Conservation (phyloP, 202 grass and related monocot species). For the Dendrocalamus latiflorus region DNA sequence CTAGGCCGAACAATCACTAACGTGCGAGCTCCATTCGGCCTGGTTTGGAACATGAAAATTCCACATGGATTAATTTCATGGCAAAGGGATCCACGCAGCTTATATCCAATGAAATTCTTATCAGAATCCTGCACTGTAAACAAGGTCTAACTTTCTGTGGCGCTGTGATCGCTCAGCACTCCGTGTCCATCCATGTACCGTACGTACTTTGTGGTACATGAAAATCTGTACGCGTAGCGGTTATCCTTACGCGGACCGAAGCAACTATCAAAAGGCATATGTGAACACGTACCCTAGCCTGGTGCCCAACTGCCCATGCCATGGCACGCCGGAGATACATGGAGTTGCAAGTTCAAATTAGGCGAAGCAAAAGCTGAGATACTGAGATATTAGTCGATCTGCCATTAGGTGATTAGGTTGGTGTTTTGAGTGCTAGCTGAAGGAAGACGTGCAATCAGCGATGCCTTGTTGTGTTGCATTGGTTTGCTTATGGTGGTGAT, state of each 20-base stretch:
- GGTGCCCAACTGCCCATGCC: slow-evolving; percentile 26
- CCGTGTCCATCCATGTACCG: background rate
- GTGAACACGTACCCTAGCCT: background rate
- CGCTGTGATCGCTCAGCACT: background rate
- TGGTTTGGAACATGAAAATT: background rate
- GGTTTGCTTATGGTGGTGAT: too few species aligned
- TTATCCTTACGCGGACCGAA: background rate
- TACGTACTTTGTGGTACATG: too few species aligned
- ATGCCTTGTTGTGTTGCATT: too few species aligned
- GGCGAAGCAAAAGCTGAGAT: background rate
- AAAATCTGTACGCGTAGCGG: background rate
- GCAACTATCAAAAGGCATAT: background rate
- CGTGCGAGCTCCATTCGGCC: background rate
- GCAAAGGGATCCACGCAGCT: background rate
- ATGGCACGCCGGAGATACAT: background rate
- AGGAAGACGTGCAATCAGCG: too few species aligned
- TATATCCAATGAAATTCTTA: background rate
- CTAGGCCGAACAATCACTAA: background rate
- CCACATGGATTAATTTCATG: background rate
- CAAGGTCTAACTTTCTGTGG: background rate
- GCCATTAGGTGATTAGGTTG: slow-evolving; percentile 7
- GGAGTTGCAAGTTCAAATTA: background rate
- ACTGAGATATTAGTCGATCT: slow-evolving; percentile 24
- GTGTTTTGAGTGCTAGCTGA: background rate
- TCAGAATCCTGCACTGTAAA: background rate